phyloP scores from a whole-genome alignment of 176 grass and related monocot genomes.

The Oryza meyeriana region DNA sequence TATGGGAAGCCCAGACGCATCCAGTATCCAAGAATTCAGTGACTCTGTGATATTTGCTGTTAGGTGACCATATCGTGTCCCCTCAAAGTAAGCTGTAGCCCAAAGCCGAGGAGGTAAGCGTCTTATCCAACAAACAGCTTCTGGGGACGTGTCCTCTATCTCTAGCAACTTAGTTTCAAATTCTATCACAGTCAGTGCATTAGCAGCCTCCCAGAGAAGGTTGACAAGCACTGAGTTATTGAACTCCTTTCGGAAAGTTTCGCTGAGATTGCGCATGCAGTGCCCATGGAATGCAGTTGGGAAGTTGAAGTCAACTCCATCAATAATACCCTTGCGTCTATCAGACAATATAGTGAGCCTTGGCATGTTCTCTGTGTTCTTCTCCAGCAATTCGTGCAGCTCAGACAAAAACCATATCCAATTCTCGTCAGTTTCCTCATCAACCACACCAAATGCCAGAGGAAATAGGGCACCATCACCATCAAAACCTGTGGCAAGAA shows the following conservation, averaged over 20 bases:
- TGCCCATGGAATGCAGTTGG: constrained; percentile 94
- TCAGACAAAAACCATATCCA: constrained; percentile 98
- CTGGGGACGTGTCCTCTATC: constrained; percentile 83
- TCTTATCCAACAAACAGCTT: constrained; percentile 93
- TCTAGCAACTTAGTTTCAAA: constrained; percentile 88
- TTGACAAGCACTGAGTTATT: constrained; percentile 72
- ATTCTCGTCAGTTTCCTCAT: constrained; percentile 94
- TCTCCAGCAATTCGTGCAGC: constrained; percentile 81
- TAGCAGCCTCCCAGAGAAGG: constrained; percentile 87
- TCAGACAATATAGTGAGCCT: constrained; percentile 93
- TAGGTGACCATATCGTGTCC: constrained; percentile 78
- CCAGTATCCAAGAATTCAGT: constrained; percentile 76
- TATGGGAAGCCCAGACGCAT: constrained; percentile 80
- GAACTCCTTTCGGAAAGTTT: constrained; percentile 89
- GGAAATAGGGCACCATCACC: constrained; percentile 94
- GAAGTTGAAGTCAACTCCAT: constrained; percentile 98
- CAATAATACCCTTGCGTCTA: constrained; percentile 77
- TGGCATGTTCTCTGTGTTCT: constrained; percentile 96
- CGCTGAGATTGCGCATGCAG: constrained; percentile 89
- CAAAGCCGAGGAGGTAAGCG: constrained; percentile 68
- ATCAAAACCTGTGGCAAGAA: constrained; percentile 91
- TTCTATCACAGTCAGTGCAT: constrained; percentile 84
- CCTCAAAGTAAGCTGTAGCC: constrained; percentile 96
- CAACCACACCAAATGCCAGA: constrained; percentile 90
- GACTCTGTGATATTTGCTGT: constrained; percentile 80